Conservation (phyloP, 1,284 basidiomycete genomes). For the Pseudozyma flocculosa region DNA sequence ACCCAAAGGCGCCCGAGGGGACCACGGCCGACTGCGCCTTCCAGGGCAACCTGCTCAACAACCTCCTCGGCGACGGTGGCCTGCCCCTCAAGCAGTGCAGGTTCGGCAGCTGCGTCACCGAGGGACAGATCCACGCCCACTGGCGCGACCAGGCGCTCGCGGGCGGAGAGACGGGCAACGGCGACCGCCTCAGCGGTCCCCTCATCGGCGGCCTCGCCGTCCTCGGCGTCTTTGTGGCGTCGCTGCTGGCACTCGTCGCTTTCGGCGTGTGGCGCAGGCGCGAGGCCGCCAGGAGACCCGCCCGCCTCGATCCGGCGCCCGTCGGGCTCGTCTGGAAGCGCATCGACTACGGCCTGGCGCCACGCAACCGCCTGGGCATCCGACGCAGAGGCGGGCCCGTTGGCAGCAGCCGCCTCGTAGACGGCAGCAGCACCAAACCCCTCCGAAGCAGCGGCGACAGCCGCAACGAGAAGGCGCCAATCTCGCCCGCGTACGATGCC, state of each 20-base stretch:
- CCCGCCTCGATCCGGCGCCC: conserved; percentile 8
- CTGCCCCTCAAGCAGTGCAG: conserved; percentile 33
- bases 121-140: conserved; percentile 25
- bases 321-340: conserved; percentile 38
- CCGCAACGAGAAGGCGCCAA: no score
- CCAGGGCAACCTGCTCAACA: conserved; percentile 26
- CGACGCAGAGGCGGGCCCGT: no score
- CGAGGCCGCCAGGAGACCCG: conserved; percentile 18
- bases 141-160: conserved; percentile 13
- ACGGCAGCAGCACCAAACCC: no score
- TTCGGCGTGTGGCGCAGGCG: conserved; percentile 22
- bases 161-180: neutral
- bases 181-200: conserved; percentile 19
- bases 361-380: no score
- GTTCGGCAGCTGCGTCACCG: conserved; percentile 39
- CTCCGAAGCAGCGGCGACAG: no score
- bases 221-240: conserved; percentile 27
- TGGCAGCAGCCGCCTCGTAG: no score
- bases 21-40: conserved; percentile 31
- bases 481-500: no score
- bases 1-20: conserved; percentile 18
- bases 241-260: conserved; percentile 16
- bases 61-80: conserved; percentile 36
- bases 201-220: conserved; percentile 43
- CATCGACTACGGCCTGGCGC: conserved; percentile 21